Base-by-base conservation (phyloP, 345 rosid genomes). In the Eucalyptus erythrocorys region DNA sequence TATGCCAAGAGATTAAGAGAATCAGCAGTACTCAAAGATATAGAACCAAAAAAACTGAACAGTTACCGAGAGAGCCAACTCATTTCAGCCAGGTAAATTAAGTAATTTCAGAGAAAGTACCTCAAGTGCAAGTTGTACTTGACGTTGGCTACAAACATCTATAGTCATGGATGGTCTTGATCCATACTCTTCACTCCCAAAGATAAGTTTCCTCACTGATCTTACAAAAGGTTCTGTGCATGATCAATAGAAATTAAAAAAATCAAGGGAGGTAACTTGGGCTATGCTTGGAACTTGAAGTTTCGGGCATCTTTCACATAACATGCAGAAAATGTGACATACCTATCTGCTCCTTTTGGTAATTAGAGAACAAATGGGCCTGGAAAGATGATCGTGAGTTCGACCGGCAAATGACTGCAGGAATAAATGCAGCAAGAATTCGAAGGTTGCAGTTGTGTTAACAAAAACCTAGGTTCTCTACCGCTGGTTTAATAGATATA, bases 91-190 rank as follows among this genome's bases (percentile, higher is more conserved):
- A 64, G 1, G 37, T 64, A 64, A 64, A 64, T 64, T 64, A 64
- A 64, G 37, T n/a, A 64, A 64, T 64, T n/a, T n/a, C 30, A 76
- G 16, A 40, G 30, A 40, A 76, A 86, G 87, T 91, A 97, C 99
- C 98, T 94, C 94, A 87, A 93, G 55, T 34, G 91, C 93, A 51
- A 96, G 97, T 89, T 95, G 96, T 71, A 91, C 96, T 91, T 96
- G 99, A 59, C 95, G 96, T 89, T 96, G 98, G 89, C 97, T 96
- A 87, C 98, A 96, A 89, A 96, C 96, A 85, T 96, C 99, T 87
- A 96, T 93, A 86, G 93, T 94, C 92, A 95, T 92, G 90, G 96
- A 90, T 40, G 98, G 95, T 93, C 99, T 94, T 30, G 98, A 95
- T 76, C 93, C 91, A 92, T 90, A 94, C 87, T 93, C 93, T 87